These are phyloP conservation scores for Rozella allomycis DNA, from an alignment of 371 early-diverging fungal species.

Conservation along the genomic window DNA sequence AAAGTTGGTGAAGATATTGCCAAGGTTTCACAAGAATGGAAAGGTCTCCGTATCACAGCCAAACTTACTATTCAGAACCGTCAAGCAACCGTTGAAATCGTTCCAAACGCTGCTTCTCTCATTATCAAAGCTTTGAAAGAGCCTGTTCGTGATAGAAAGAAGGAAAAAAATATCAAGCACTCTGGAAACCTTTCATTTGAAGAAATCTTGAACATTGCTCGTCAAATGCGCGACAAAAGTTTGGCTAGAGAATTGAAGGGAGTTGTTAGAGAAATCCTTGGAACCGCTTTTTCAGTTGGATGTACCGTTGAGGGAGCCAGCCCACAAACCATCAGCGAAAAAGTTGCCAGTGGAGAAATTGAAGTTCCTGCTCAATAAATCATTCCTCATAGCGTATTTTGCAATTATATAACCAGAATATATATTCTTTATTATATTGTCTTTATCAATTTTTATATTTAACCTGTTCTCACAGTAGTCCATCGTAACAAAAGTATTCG, in stretches of 20 bases:
- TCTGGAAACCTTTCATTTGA: constrained; percentile 70
- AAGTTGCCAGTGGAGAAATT: constrained; percentile 54
- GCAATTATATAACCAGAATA: too few species aligned
- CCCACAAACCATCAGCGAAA: constrained; percentile 54
- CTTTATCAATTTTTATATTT: too few species aligned
- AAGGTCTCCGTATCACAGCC: constrained; percentile 95
- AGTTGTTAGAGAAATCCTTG: constrained; percentile 95
- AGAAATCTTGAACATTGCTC: constrained; percentile 90
- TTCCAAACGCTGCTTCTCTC: constrained; percentile 90
- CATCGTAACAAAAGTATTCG: too few species aligned
- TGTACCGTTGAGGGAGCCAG: constrained; percentile 87
- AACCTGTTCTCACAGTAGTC: too few species aligned
- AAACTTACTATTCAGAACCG: constrained; percentile 97
- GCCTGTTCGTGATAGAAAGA: constrained; percentile 96
- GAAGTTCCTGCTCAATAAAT: constrained; percentile 47
- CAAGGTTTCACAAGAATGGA: constrained; percentile 97
- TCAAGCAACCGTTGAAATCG: constrained; percentile 93
- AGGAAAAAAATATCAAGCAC: constrained; percentile 99
- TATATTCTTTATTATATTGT: too few species aligned
- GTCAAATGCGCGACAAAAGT: constrained; percentile 84
- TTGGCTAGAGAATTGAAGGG: constrained; percentile 55
- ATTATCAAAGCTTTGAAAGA: constrained; percentile 98
- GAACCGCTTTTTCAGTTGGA: constrained; percentile 83
- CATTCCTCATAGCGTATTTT: too few species aligned
- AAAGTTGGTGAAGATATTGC: constrained; percentile 99